Evolutionary conservation across 805 yeast genomes (phyloP), one percentile per base, ranked within the genome.

Genomic region (Saccharomycopsis synnaedendra): DNA sequence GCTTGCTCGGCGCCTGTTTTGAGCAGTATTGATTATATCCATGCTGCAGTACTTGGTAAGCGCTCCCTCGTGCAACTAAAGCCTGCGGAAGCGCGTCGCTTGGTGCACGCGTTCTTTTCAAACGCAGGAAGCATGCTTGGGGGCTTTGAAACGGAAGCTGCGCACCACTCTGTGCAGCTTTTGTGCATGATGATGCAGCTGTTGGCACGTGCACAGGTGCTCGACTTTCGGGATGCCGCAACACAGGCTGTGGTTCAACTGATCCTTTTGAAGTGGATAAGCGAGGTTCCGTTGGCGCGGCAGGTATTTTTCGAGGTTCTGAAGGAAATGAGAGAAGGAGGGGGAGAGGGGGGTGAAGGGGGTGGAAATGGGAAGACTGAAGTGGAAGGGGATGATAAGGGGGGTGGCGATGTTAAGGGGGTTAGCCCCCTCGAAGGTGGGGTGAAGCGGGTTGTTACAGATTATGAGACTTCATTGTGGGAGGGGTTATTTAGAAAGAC

Each of bases 101-200:
- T 19, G 9, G 60, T 84, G 36, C 88, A 82, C 62, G 87, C 80
- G 58, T 79, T 82, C 54, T 68, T 84, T 50, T 68, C 77, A n/a
- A 76, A 75, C 52, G 72, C 75, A 19, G 19, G 19, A 19, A 19
- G 19, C 19, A 19, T 19, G 2, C 19, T 19, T 19, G 19, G 2
- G 19, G 19, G 19, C 19, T 19, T 19, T 19, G 19, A 19, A 19
- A 19, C 19, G 19, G 19, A 19, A 19, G 19, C 19, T 1, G 19
- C 19, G 19, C 19, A 19, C 19, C 19, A 54, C 64, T 67, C 65
- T 38, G 70, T 82, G 58, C 70, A 66, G 49, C 57, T 80, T 41
- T 69, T 82, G 29, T 82, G 89, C 60, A 59, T 80, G 43, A 76
- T 84, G 84, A 64, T 82, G 11, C 69, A 67, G 43, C 74, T 75